These are phyloP conservation scores for Citrus australasica DNA, from an alignment of 345 rosid species.

Conservation along the genomic window DNA sequence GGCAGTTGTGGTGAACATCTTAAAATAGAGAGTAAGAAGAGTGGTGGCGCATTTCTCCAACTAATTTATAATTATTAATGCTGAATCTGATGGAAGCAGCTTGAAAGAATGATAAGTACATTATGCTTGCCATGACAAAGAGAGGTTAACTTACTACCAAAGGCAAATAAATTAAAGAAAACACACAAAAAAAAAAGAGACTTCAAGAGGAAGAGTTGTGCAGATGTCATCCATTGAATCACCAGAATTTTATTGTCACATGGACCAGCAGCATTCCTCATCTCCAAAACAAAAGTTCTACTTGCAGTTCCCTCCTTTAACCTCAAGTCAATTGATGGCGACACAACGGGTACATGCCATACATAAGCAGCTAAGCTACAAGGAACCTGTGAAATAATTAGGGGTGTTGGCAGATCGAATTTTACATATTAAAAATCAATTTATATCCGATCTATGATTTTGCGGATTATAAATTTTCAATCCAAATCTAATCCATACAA, in stretches of 20 bases:
- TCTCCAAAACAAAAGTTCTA: background rate
- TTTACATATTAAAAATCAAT: rapidly evolving
- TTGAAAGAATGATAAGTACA: background rate
- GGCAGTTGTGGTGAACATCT: too few species aligned
- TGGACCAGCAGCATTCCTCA: background rate
- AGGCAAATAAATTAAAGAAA: background rate
- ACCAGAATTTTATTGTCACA: background rate
- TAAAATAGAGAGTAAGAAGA: too few species aligned
- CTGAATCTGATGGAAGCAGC: background rate
- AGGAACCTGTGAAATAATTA: background rate
- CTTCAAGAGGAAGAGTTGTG: background rate
- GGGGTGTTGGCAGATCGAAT: rapidly evolving
- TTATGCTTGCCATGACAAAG: background rate
- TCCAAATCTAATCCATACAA: too few species aligned
- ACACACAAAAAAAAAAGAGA: too few species aligned
- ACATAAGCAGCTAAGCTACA: background rate
- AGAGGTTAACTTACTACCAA: background rate
- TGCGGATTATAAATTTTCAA: too few species aligned
- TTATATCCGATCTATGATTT: too few species aligned
- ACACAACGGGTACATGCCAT: background rate
- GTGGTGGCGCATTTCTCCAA: too few species aligned
- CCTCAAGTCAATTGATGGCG: background rate
- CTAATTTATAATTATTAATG: too few species aligned
- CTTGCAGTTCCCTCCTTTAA: background rate
- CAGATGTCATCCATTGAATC: background rate